Evolutionary conservation across 2,329 filamentous ascomycete genomes (phyloP).

Genomic region (Escovopsis sp.): DNA sequence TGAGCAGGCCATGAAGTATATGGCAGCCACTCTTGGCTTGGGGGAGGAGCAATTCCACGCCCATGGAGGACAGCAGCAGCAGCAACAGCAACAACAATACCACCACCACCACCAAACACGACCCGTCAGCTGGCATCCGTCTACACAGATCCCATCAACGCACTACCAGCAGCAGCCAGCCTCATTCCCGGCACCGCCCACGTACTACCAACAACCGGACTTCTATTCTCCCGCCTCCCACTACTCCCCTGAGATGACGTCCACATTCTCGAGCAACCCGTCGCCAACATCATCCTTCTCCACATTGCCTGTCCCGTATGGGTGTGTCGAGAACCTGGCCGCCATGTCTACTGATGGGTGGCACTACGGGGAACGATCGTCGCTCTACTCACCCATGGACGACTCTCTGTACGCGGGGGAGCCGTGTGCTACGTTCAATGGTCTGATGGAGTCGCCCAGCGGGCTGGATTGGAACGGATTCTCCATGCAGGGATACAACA

Average conservation of each 20-base stretch:
- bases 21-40: constrained; percentile 4
- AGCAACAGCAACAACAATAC: no score
- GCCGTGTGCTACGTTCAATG: constrained; percentile 16
- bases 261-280: constrained; percentile 40
- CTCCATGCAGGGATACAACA: constrained; percentile 27
- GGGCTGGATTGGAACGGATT: constrained; percentile 31
- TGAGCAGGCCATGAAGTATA: constrained; percentile 30
- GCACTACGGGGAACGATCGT: constrained; percentile 18
- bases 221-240: constrained; percentile 26
- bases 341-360: constrained; percentile 27
- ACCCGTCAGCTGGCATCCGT: constrained; percentile 65
- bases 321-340: constrained; percentile 21
- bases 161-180: constrained; percentile 22
- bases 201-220: constrained; percentile 27
- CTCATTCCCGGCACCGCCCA: constrained; percentile 21
- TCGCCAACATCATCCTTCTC: constrained; percentile 43
- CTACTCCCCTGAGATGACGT: constrained; percentile 35
- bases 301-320: constrained; percentile 34
- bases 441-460: constrained; percentile 6
- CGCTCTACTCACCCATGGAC: constrained; percentile 13
- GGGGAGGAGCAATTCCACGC: constrained; percentile 7
- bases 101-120: constrained; percentile 26
- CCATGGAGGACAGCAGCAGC: neutral
- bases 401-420: constrained; percentile 13
- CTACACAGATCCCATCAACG: constrained; percentile 33